Base-by-base conservation (phyloP, 306 rosid species). In the Potentilla sterilis region DNA sequence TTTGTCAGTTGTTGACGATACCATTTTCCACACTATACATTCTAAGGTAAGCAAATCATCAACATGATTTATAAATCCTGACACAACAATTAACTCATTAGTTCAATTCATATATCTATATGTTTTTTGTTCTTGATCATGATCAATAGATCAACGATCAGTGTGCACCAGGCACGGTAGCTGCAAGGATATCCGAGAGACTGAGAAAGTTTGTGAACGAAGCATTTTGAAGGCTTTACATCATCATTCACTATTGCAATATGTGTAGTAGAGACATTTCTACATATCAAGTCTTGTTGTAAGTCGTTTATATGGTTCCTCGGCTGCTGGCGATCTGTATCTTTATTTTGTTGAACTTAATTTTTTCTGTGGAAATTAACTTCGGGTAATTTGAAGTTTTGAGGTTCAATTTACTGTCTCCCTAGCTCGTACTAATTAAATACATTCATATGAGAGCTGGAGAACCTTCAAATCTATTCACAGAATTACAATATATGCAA, bases 1-100 rank as follows among this genome's bases (percentile, higher is more conserved):
- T 69, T 90, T 84, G 75, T 80, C 83, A 7, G 85, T 80, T 65
- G 77, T 71, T 49, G 67, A 69, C 67, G 87, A 87, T 70, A 63
- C 73, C 16, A 74, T 81, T 64, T 87, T 87, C 73, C 92, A 92
- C 75, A 83, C 86, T 7, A 87, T 90, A 55, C 93, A 88, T 65
- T 85, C 84, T 12, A 75, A 82, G 90, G 97, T 87, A 44, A 70
- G 9, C 3, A 16, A 72, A n/a, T 10, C 22, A 13, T 13, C 12
- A 58, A 0, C 21, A 12, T 13, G 5, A 28, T 59, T 24, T 2
- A 16, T 15, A 3, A 61, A 61, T 11, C 38, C 67, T 28, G 19
- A 15, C 16, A 22, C 16, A 28, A 32, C 18, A 61, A 13, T 61
- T 5, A 61, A 61, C 41, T 61, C 7, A 32, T 4, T 10, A 32